These are phyloP conservation scores for Cephalotrichum gorgonifer DNA, from an alignment of 2,329 filamentous ascomycete species.

Conservation along the genomic window DNA sequence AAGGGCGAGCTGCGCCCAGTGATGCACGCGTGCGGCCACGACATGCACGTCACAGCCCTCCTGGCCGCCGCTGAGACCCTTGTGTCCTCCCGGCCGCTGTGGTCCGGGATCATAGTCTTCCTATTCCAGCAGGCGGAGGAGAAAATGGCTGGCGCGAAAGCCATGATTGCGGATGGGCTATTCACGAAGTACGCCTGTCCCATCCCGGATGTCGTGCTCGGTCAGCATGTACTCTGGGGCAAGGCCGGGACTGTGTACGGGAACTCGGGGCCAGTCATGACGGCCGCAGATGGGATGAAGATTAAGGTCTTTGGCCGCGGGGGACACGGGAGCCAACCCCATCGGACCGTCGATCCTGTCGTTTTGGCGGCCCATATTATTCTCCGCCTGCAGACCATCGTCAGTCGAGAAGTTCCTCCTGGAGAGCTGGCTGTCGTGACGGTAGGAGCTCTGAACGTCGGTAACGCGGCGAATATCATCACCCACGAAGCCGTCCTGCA, in stretches of 20 bases:
- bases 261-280: conserved; percentile 14
- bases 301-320: conserved; percentile 25
- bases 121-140: conserved; percentile 62
- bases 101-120: conserved; percentile 53
- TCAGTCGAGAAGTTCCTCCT: conserved; percentile 19
- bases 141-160: conserved; percentile 44
- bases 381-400: conserved; percentile 20
- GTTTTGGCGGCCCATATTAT: conserved; percentile 31
- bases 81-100: conserved; percentile 27
- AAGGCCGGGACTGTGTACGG: conserved; percentile 20
- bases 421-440: conserved; percentile 31
- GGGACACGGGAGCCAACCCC: conserved; percentile 29
- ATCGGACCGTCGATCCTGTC: conserved; percentile 33
- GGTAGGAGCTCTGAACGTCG: conserved; percentile 29
- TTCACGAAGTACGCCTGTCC: conserved; percentile 16
- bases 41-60: conserved; percentile 51
- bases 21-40: conserved; percentile 62
- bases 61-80: conserved; percentile 45
- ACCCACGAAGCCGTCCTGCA: conserved; percentile 26
- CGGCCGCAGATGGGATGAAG: conserved; percentile 15
- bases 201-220: conserved; percentile 22
- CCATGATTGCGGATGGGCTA: conserved; percentile 26
- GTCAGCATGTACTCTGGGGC: conserved; percentile 20
- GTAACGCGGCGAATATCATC: conserved; percentile 33
- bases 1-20: conserved; percentile 40